Base-by-base conservation (phyloP, 2,329 filamentous ascomycete species). In the Phaeophleospora eucalypticola region DNA sequence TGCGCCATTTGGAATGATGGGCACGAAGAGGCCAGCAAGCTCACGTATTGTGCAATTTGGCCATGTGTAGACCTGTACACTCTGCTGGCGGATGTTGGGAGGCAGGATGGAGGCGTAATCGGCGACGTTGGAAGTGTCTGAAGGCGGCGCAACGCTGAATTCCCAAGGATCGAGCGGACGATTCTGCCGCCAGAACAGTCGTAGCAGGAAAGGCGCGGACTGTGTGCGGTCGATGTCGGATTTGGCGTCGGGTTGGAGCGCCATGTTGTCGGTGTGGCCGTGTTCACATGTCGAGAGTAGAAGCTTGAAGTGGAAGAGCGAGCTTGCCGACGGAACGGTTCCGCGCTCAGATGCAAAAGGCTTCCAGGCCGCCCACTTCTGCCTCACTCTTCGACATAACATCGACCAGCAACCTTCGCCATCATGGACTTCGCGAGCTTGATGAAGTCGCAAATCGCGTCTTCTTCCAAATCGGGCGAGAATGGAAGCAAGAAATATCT, bases 351-450 rank as follows among this genome's bases (percentile, higher is more conserved):
- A n/a, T n/a, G n/a, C n/a, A n/a, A n/a, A n/a, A n/a, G n/a, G n/a
- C n/a, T n/a, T n/a, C n/a, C n/a, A n/a, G n/a, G n/a, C n/a, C n/a
- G n/a, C n/a, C n/a, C n/a, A n/a, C 20, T 19, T 46, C 37, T 16
- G 27, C 14, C 33, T 18, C 14, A 19, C 35, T 16, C 3, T 37
- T 14, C 18, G 20, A 18, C 40, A 34, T 34, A 42, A 44, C 12
- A 16, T 19, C 19, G 9, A 24, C 37, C 16, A n/a, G n/a, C 17
- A 10, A 18, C 40, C 17, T 19, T 37, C 35, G 8, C 17, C 14
- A 14, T 33, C 35, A 98, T 98, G 93, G 90, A 98, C 70, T 98
- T 98, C 74, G 89, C 89, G 51, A 81, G 89, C 29, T 75, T 98
- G 39, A 95, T 98, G 88, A 83, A 87, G 62, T 86, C 89, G 65